phyloP scores from a whole-genome alignment of 192 early-diverging fungal species.

The Jimgerdemannia lactiflua region DNA sequence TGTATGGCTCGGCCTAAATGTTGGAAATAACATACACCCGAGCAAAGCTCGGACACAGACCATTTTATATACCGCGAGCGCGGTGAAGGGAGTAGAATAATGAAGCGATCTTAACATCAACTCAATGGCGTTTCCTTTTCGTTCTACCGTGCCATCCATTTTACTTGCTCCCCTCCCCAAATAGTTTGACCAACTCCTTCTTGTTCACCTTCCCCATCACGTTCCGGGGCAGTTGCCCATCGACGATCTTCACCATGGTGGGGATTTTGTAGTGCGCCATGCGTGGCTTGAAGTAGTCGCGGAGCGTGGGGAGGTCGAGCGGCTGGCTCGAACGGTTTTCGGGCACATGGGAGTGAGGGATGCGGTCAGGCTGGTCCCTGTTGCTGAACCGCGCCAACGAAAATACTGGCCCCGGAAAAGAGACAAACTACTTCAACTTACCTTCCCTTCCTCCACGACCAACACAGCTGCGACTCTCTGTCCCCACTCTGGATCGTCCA shows the following conservation, averaged over 20 bases:
- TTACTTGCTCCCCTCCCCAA: slow-evolving; percentile 15
- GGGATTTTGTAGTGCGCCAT: slow-evolving; percentile 83
- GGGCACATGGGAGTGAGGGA: slow-evolving; percentile 9
- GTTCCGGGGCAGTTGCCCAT: slow-evolving; percentile 71
- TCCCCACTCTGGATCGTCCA: slow-evolving; percentile 76
- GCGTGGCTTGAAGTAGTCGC: slow-evolving; percentile 42
- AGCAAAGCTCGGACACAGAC: too few relatives aligned
- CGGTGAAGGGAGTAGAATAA: too few relatives aligned
- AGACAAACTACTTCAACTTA: slow-evolving; percentile 5
- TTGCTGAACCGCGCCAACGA: neutral
- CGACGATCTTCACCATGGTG: slow-evolving; percentile 36
- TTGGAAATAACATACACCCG: too few relatives aligned
- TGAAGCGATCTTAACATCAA: too few relatives aligned
- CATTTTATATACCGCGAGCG: too few relatives aligned
- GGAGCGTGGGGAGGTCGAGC: slow-evolving; percentile 15
- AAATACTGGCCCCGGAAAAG: neutral
- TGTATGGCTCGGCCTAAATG: too few relatives aligned
- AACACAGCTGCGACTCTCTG: slow-evolving; percentile 70
- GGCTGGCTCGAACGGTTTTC: slow-evolving; percentile 36
- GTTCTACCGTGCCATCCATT: neutral
- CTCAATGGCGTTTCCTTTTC: too few relatives aligned
- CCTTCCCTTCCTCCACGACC: slow-evolving; percentile 32
- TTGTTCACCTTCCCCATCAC: slow-evolving; percentile 91
- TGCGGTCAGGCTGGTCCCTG: slow-evolving; percentile 1
- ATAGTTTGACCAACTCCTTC: slow-evolving; percentile 61